Conservation (phyloP, 1,139 yeast species). For the Scheffersomyces cryptocercus region DNA sequence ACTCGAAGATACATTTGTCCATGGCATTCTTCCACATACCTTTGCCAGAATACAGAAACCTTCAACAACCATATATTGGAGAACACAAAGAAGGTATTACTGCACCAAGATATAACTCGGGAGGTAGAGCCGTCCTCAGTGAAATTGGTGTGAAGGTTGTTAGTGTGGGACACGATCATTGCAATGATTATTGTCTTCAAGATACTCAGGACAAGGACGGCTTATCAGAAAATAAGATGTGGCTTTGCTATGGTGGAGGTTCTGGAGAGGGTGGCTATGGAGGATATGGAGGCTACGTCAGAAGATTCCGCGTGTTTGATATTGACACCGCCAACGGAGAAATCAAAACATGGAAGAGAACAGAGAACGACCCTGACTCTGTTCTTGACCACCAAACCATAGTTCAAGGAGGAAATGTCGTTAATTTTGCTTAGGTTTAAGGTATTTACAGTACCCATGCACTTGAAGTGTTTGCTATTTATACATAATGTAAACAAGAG, state of each 20-base stretch:
- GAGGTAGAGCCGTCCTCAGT: conserved; percentile 58
- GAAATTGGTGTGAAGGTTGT: conserved; percentile 69
- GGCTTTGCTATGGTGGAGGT: conserved; percentile 95
- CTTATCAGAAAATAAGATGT: conserved; percentile 44
- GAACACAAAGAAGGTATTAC: conserved; percentile 68
- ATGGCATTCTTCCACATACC: conserved; percentile 97
- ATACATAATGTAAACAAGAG: too few species aligned
- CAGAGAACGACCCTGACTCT: conserved; percentile 53
- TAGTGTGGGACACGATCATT: conserved; percentile 92
- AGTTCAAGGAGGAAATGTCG: conserved; percentile 49
- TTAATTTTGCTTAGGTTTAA: conserved; percentile 3
- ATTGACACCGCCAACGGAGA: conserved; percentile 53
- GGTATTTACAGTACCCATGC: too few species aligned
- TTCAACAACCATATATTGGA: conserved; percentile 54
- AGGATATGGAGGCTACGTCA: conserved; percentile 81
- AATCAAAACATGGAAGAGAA: conserved; percentile 74
- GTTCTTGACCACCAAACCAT: conserved; percentile 59
- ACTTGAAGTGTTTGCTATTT: too few species aligned
- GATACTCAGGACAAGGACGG: conserved; percentile 32
- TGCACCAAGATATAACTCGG: conserved; percentile 71
- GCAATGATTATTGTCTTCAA: conserved; percentile 81
- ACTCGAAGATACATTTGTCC: conserved; percentile 51
- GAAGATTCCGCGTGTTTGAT: conserved; percentile 74
- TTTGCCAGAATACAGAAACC: conserved; percentile 71
- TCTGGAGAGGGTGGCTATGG: conserved; percentile 94